Evolutionary conservation across 192 early-diverging fungal genomes (phyloP).

Genomic region (Coemansia sp.): DNA sequence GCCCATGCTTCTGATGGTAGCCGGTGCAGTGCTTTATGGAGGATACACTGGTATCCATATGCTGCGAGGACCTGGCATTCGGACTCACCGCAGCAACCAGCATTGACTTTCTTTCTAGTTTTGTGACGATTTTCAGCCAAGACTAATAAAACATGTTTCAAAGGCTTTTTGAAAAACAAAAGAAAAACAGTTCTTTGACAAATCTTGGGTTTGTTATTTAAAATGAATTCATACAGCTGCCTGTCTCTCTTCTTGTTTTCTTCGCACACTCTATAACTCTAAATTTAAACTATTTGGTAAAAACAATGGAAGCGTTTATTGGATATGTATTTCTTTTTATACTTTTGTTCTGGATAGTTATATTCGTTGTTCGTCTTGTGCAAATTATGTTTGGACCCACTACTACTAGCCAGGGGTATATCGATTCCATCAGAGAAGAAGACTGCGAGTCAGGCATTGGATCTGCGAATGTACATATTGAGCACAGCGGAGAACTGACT

Average conservation of each 20-base stretch:
- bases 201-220: no score
- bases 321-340: background rate
- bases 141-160: background rate
- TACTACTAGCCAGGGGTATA: no score
- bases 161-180: background rate
- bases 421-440: no score
- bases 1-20: slow-evolving; percentile 11
- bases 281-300: background rate
- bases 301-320: slow-evolving; percentile 1
- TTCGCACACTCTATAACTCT: no score
- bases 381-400: slow-evolving; percentile 3
- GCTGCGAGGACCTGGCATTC: slow-evolving; percentile 15
- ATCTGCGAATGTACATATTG: no score
- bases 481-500: no score
- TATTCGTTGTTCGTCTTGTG: background rate
- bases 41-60: slow-evolving; percentile 21
- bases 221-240: no score
- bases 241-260: no score
- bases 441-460: no score
- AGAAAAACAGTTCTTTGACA: no score
- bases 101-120: slow-evolving; percentile 6
- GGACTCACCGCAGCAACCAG: slow-evolving; percentile 30
- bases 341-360: background rate
- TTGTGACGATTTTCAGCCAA: background rate
- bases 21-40: slow-evolving; percentile 16